Evolutionary conservation across 2,329 filamentous ascomycete genomes (phyloP).

Genomic region (Pseudocercospora crystallina): DNA sequence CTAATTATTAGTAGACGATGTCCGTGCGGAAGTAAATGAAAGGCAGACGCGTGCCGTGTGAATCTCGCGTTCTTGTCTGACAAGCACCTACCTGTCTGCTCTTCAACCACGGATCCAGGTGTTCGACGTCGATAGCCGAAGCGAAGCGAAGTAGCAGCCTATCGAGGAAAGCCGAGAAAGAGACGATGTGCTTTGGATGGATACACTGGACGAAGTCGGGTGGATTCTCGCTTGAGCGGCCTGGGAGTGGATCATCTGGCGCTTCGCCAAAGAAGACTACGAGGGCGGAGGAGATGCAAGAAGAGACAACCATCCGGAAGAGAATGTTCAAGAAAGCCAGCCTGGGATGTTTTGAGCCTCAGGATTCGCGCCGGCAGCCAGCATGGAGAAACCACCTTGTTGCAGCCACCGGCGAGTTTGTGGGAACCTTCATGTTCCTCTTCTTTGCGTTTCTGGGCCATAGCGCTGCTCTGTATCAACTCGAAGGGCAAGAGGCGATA

Average conservation of each 20-base stretch:
- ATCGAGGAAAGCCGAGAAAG: too few species aligned
- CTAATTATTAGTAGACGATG: too few species aligned
- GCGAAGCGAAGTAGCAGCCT: too few species aligned
- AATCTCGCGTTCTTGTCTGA: too few species aligned
- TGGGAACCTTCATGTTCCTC: conserved; percentile 39
- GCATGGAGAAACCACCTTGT: conserved; percentile 22
- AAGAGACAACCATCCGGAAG: neutral
- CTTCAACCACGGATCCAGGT: too few species aligned
- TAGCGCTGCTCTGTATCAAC: conserved; percentile 27
- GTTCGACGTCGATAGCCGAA: too few species aligned
- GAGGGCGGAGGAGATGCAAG: neutral
- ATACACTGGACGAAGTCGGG: too few species aligned
- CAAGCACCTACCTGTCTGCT: too few species aligned
- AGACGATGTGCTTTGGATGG: too few species aligned
- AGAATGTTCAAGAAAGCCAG: conserved; percentile 2
- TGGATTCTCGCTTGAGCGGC: too few species aligned
- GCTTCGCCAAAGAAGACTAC: neutral
- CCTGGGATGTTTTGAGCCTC: conserved; percentile 3
- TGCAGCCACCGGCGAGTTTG: conserved; percentile 32
- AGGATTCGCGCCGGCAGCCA: conserved; percentile 1
- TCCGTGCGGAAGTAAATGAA: too few species aligned
- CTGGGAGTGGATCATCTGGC: neutral
- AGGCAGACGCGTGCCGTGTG: too few species aligned
- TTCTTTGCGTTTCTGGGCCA: conserved; percentile 35
- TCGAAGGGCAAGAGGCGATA: conserved; percentile 18